These are phyloP conservation scores for Pythium angustatum DNA, from an alignment of 352 stramenopile genomes.

Conservation along the genomic window DNA sequence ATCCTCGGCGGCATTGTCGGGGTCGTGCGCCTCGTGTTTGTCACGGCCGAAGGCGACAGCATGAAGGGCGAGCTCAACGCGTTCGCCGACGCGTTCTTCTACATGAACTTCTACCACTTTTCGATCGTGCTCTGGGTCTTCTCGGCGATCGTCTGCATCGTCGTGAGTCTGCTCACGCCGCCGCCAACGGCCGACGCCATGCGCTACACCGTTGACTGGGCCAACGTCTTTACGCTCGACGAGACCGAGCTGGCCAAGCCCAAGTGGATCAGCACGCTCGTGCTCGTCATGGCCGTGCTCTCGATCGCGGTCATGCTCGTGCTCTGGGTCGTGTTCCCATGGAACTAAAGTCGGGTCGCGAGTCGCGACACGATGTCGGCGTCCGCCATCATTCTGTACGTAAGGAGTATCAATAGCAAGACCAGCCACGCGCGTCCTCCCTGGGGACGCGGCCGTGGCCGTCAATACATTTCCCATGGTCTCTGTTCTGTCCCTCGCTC, in stretches of 20 bases:
- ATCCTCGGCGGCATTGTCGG: constrained; percentile 49
- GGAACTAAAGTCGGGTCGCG: no score
- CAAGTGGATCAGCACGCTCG: constrained; percentile 47
- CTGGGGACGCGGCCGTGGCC: no score
- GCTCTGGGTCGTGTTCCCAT: constrained; percentile 57
- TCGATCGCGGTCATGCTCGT: constrained; percentile 50
- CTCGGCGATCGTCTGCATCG: constrained; percentile 46
- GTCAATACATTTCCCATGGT: no score
- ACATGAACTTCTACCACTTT: constrained; percentile 78
- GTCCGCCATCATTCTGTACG: no score
- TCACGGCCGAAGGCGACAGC: constrained; percentile 50
- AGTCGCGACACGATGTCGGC: no score
- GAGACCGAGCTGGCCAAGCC: constrained; percentile 50
- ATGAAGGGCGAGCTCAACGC: constrained; percentile 42
- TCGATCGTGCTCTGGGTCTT: constrained; percentile 57
- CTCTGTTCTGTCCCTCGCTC: no score
- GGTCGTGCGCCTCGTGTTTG: constrained; percentile 54
- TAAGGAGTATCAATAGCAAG: no score
- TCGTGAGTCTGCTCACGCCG: constrained; percentile 50
- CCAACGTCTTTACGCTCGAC: constrained; percentile 55
- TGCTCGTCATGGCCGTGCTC: constrained; percentile 41
- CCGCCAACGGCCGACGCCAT: constrained; percentile 39
- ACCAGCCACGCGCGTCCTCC: no score
- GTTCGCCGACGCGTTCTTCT: constrained; percentile 57
- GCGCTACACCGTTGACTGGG: constrained; percentile 57